A percentile compares a stretch with the other conserved stretches of the same genome.
phyloP scores from a whole-genome alignment of 176 grass and related monocot genomes.

The Oryza coarctata region DNA sequence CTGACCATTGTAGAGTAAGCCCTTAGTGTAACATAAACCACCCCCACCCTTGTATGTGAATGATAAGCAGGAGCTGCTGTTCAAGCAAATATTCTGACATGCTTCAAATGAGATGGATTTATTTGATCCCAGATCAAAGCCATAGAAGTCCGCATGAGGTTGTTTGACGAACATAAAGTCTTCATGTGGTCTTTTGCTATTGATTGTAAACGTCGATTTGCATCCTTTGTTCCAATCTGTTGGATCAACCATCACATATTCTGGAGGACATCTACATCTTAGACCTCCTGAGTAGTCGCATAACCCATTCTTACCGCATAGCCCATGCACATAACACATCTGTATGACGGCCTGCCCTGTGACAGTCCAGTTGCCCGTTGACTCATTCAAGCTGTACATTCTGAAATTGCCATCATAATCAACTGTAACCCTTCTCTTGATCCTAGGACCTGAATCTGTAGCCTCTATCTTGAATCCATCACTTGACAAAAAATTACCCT shows the following conservation, averaged over 20 bases:
- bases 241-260: constrained; percentile 57
- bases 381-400: constrained; percentile 67
- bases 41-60: constrained; percentile 56
- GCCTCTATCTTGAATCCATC: constrained; percentile 46
- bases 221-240: constrained; percentile 74
- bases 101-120: constrained; percentile 39
- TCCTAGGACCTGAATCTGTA: constrained; percentile 56
- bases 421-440: constrained; percentile 52
- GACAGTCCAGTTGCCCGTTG: constrained; percentile 37
- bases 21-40: constrained; percentile 63
- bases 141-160: constrained; percentile 53
- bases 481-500: constrained; percentile 59
- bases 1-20: constrained; percentile 53
- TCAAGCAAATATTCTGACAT: constrained; percentile 51
- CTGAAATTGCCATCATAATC: constrained; percentile 72
- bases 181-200: constrained; percentile 28
- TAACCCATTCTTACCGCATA: constrained; percentile 72
- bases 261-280: constrained; percentile 54
- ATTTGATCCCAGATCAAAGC: constrained; percentile 54
- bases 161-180: constrained; percentile 48
- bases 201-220: constrained; percentile 39
- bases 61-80: constrained; percentile 44
- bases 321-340: constrained; percentile 58
- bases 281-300: constrained; percentile 50
- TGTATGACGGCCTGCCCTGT: constrained; percentile 60